Base-by-base conservation (phyloP, 352 stramenopile genomes). In the Phytophthora brassicae region DNA sequence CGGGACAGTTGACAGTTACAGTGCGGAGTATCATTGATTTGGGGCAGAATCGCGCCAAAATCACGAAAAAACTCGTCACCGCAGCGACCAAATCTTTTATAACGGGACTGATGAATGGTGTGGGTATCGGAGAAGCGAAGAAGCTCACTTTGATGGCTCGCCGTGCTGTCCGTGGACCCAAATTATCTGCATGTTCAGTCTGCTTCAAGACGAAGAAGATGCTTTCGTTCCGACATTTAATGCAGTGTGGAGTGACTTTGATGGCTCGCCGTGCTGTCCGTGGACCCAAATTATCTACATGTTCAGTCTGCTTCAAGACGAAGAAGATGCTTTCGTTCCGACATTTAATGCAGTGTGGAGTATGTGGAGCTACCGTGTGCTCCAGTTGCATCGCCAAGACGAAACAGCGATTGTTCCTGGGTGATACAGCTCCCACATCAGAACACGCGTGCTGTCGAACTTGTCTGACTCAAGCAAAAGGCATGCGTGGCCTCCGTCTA, bases 131-230 rank as follows among this genome's bases (percentile, higher is more conserved):
- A 4, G 60, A 78, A 23, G 73, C 75, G 41, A 84, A 84, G 70
- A 84, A 80, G 50, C 65, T 84, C 22, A 83, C 74, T 16, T 53
- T 79, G 11, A 23, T 86, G 23, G 64, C 72, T 38, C 60, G 60
- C n/a, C 57, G 46, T 22, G 16, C 33, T 17, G 36, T 50, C 1
- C 60, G 70, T 8, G 26, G 23, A 1, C 6, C 42, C 24, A 55
- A 42, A 11, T 35, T 51, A 14, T 38, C 49, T 11, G 43, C 51
- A 17, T 79, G 70, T 31, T 68, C 59, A 0, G 53, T 68, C 31
- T 79, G 70, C 39, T 63, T 70, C 42, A 66, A 68, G 54, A 64
- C 64, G 9, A 54, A 60, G 29, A 67, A 57, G 19, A 48, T 38
- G 13, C 12, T 55, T 4, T 70, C 67, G 22, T 51, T 64, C 48